Percentiles rank a stretch among this genome's conserved stretches.
Conservation (phyloP, 257 asterid genomes). For the Anisodus acutangulus region DNA sequence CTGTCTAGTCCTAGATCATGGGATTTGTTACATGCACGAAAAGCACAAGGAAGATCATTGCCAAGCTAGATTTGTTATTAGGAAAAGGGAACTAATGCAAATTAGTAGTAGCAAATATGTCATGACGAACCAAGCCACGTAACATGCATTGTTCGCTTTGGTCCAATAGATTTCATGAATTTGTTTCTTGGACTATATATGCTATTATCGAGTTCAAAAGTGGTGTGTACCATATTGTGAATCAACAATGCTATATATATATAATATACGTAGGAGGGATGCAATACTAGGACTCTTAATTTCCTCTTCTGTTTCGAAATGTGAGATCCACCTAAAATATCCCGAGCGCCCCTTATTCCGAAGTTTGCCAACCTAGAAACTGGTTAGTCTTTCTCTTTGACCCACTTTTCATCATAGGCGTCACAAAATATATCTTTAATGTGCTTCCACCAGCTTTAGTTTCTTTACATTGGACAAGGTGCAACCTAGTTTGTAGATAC, state of each 20-base stretch:
- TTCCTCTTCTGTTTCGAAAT: background rate
- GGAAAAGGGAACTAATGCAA: too few species aligned
- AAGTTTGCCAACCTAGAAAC: background rate
- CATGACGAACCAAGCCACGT: background rate
- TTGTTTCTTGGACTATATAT: too few species aligned
- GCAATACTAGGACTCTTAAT: background rate
- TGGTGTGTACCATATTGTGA: too few species aligned
- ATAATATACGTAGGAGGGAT: too few species aligned
- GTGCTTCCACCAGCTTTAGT: too few species aligned
- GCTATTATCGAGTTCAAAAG: too few species aligned
- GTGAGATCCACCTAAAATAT: background rate
- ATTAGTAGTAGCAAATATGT: background rate
- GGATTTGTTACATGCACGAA: background rate
- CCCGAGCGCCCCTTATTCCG: background rate
- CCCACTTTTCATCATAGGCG: background rate
- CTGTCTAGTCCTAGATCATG: background rate
- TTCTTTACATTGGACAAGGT: background rate
- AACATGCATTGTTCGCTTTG: background rate
- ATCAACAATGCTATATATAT: too few species aligned
- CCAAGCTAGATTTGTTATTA: background rate
- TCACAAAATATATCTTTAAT: background rate
- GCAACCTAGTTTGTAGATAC: background rate
- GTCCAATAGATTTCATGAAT: too few species aligned
- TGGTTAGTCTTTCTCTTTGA: background rate
- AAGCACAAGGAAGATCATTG: too few species aligned